Evolutionary conservation across 352 stramenopile genomes (phyloP).

Genomic region (Pythium myriotylum): DNA sequence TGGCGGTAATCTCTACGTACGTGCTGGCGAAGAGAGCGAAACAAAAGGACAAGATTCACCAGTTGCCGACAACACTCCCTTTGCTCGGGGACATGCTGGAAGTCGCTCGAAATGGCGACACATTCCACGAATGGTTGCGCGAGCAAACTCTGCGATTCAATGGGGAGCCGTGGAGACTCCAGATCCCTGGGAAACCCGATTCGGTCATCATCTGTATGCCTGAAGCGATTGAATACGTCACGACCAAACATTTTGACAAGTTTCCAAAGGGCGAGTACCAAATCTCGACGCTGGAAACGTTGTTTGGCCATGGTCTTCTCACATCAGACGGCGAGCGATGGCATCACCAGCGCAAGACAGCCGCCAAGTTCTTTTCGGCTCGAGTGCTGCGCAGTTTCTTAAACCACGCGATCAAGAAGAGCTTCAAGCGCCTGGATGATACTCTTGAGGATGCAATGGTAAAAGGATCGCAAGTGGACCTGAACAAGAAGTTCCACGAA

Average conservation of each 20-base stretch:
- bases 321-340: conserved; percentile 27
- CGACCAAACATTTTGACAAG: conserved; percentile 27
- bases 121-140: conserved; percentile 44
- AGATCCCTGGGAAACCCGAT: conserved; percentile 12
- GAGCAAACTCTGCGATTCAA: conserved; percentile 6
- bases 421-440: background rate
- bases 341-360: conserved; percentile 31
- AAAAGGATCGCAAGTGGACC: conserved; percentile 1
- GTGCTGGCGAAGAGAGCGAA: too few species aligned
- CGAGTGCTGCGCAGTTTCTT: conserved; percentile 25
- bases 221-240: conserved; percentile 30
- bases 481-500: conserved; percentile 38
- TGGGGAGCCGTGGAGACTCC: conserved; percentile 23
- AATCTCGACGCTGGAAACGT: conserved; percentile 9
- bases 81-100: too few species aligned
- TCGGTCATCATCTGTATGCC: conserved; percentile 22
- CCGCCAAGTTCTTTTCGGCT: conserved; percentile 33
- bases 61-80: too few species aligned
- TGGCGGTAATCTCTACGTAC: too few species aligned
- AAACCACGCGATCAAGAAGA: conserved; percentile 5
- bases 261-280: conserved; percentile 30
- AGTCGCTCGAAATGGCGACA: too few species aligned
- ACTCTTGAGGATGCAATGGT: background rate
- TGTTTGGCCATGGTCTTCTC: conserved; percentile 29
- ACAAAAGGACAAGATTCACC: too few species aligned